Evolutionary conservation across 768 basidiomycete genomes (phyloP), one percentile per base, ranked within the genome.

Genomic region (Hemileccinum rubropunctum): DNA sequence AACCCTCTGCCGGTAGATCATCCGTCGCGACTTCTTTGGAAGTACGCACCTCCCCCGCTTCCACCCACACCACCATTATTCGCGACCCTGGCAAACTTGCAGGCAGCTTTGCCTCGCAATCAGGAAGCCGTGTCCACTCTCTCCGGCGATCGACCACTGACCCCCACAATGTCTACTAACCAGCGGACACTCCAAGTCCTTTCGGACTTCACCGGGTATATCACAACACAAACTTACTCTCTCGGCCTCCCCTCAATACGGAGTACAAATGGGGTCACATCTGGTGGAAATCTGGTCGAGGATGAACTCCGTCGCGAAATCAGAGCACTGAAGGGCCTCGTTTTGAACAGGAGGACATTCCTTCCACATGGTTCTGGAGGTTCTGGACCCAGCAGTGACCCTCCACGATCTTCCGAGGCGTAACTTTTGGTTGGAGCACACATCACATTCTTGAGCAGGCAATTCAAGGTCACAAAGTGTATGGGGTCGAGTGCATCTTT

Each of bases 251-350:
- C 56, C 4, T 53, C 55, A 0, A 28, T 57, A 32, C 66, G 64
- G 36, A 42, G 59, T 18, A 21, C 32, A 17, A 51, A 50, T 38
- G 68, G 60, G 3, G 44, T 34, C 8, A 15, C 57, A 4, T 45
- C 64, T n/a, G 36, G 56, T 13, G 54, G 53, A 48, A 56, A 53
- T 43, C 61, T 64, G 15, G 27, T 76, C 2, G 73, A 81, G 39
- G 88, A 90, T 56, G 88, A 89, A 48, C 63, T 90, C 12, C 77
- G 79, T 50, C 76, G 81, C 51, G 89, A 91, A 61, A 85, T 91
- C 39, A 74, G 86, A 48, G 83, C 86, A 12, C 67, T 91, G 59
- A 91, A 91, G 59, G 88, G 88, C 9, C 75, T 91, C 18, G 86
- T 87, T 41, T 71, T 91, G 38, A 91, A 88, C 63, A 73, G 89